A percentile compares a stretch with the other conserved stretches of the same genome.
phyloP scores from a whole-genome alignment of 208 protist species.

The Leishmania braziliensis region DNA sequence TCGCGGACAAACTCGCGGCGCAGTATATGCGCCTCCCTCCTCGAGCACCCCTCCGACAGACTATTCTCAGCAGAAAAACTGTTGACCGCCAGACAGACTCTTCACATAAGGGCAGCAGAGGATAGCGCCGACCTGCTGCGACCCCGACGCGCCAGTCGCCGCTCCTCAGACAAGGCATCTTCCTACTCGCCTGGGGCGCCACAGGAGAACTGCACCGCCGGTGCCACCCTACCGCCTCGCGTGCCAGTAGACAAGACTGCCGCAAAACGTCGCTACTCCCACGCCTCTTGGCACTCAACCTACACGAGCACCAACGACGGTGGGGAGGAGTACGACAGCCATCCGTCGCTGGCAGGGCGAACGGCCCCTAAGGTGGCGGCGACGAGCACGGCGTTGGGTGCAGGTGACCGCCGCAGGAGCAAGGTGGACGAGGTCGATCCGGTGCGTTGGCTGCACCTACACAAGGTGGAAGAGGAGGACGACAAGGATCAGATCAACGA shows the following conservation, averaged over 20 bases:
- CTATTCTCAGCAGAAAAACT: not conserved
- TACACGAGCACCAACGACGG: not conserved
- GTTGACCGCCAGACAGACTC: not conserved
- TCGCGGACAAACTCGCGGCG: not conserved
- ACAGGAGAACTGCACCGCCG: not conserved
- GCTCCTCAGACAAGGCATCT: not conserved
- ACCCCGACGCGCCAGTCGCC: not conserved
- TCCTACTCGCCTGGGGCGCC: slow-evolving; percentile 8
- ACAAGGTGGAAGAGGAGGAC: not conserved
- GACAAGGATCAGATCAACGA: not conserved
- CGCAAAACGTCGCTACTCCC: not conserved
- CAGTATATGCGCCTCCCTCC: slow-evolving; percentile 1
- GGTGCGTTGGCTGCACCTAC: not conserved
- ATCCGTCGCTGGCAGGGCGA: not conserved
- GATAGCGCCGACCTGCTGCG: not conserved
- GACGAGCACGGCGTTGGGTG: not conserved
- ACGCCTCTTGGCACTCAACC: not conserved
- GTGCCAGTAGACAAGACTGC: not conserved
- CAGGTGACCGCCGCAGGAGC: not conserved
- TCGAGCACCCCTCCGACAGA: not conserved
- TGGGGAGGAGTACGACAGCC: not conserved
- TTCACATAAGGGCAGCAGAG: not conserved
- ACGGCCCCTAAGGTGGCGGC: not conserved
- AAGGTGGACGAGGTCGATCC: not conserved
- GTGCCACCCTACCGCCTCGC: slow-evolving; percentile 6